Evolutionary conservation across 164 flowering plant genomes (phyloP), one percentile per base, ranked within the genome.

Genomic region (Kalanchoe fedtschenkoi): DNA sequence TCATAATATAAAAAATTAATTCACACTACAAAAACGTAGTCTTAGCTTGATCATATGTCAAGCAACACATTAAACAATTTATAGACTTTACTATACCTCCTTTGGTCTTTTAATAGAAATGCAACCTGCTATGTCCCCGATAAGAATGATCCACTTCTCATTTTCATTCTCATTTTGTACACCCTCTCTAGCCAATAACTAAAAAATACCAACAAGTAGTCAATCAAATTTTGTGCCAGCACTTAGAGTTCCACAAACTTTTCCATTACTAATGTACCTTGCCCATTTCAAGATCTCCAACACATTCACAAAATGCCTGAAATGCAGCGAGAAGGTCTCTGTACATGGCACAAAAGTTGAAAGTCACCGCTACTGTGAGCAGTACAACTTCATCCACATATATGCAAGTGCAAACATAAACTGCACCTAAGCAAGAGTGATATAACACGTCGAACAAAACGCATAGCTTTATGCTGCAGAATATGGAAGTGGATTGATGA

Each of bases 281-380:
- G 70, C 99, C 96, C 97, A 95, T 95, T 73, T 95, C 99, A 67
- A 95, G 85, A 71, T 95, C 99, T 32, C 99, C 99, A 62, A 90
- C 96, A 76, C 99, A 95, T 64, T 95, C 99, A 73, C 99, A 95
- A 68, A 95, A 95, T 56, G 96, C 90, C 69, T 85, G 96, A 77
- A 95, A 88, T 47, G 99, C 89, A 65, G 74, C 70, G 37, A 90
- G 74, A 62, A 90, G 80, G 46, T 78, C 81, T 63, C 99, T 95
- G 84, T 61, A 75, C 39, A 30, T 6, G 11, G 54, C 38, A 15
- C 37, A 53, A 41, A 54, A 9, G 39, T 19, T 63, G 37, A n/a
- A 28, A 59, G 22, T 34, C 59, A 62, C 22, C 32, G 41, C 57
- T 17, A 28, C 6, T 19, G 56, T 51, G 14, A 19, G 21, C 56